Conservation (phyloP, 176 grass and related monocot genomes). For the Pontederia crassipes region DNA sequence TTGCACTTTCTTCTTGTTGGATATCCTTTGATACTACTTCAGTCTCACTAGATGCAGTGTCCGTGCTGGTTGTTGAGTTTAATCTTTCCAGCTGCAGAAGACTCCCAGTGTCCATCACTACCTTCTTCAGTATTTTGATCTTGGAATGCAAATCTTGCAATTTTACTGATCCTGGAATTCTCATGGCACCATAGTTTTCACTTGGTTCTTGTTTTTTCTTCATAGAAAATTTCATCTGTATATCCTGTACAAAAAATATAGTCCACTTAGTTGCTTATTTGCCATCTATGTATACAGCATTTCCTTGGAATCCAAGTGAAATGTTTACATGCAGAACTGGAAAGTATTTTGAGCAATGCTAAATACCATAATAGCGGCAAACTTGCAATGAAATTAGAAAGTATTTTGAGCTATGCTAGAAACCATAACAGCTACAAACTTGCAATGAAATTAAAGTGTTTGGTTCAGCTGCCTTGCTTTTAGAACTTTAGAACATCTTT, state of each 20-base stretch:
- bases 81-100: conserved; percentile 68
- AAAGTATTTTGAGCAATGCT: too few relatives aligned
- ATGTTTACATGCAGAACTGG: too few relatives aligned
- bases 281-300: background rate
- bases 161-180: conserved; percentile 46
- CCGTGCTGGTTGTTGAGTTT: conserved; percentile 55
- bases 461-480: too few relatives aligned
- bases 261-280: conserved; percentile 1
- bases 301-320: too few relatives aligned
- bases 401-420: too few relatives aligned
- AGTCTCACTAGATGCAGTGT: conserved; percentile 62
- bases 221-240: conserved; percentile 28
- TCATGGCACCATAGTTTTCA: conserved; percentile 25
- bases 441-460: too few relatives aligned
- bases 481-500: too few relatives aligned
- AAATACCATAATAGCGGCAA: too few relatives aligned
- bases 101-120: conserved; percentile 51
- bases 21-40: conserved; percentile 61
- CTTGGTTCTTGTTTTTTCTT: conserved; percentile 41
- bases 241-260: conserved; percentile 41
- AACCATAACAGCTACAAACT: too few relatives aligned
- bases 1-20: conserved; percentile 39
- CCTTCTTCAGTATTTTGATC: conserved; percentile 75
- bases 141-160: conserved; percentile 62
- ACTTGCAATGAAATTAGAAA: too few relatives aligned